These are phyloP conservation scores for Sordariomycetes sp. DNA, from an alignment of 2,329 filamentous ascomycete genomes.

Conservation along the genomic window DNA sequence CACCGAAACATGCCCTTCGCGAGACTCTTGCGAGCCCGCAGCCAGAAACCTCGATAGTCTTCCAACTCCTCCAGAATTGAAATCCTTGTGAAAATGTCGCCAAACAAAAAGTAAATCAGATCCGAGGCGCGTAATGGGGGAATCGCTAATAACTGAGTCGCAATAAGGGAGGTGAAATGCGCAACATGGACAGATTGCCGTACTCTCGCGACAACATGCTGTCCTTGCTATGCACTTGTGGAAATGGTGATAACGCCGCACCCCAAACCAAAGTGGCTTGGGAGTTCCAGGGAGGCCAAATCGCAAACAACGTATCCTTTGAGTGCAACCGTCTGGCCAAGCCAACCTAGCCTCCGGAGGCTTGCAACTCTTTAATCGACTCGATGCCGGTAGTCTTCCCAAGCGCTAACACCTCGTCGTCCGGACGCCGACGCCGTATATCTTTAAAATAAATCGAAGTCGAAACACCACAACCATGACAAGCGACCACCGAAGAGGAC, in stretches of 20 bases:
- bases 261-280: neutral
- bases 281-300: neutral
- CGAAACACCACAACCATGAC: neutral
- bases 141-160: slow-evolving; percentile 1
- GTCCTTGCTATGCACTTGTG: slow-evolving; percentile 2
- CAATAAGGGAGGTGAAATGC: slow-evolving; percentile 1
- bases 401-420: neutral
- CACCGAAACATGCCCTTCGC: slow-evolving; percentile 4
- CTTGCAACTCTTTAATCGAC: neutral
- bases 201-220: slow-evolving; percentile 1
- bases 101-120: slow-evolving; percentile 1
- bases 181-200: neutral
- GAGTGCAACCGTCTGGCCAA: neutral
- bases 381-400: neutral
- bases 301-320: neutral
- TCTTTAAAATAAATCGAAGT: neutral
- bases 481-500: neutral
- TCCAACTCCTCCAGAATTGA: slow-evolving; percentile 4
- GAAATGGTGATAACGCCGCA: slow-evolving; percentile 1
- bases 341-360: neutral
- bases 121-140: slow-evolving; percentile 1
- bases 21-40: slow-evolving; percentile 1
- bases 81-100: neutral
- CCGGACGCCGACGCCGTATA: slow-evolving; percentile 1
- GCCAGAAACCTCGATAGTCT: slow-evolving; percentile 4